A percentile compares a stretch with the other conserved stretches of the same genome.
These are phyloP conservation scores for Eucalyptus sideroxylon DNA, from an alignment of 345 rosid species.

Conservation along the genomic window DNA sequence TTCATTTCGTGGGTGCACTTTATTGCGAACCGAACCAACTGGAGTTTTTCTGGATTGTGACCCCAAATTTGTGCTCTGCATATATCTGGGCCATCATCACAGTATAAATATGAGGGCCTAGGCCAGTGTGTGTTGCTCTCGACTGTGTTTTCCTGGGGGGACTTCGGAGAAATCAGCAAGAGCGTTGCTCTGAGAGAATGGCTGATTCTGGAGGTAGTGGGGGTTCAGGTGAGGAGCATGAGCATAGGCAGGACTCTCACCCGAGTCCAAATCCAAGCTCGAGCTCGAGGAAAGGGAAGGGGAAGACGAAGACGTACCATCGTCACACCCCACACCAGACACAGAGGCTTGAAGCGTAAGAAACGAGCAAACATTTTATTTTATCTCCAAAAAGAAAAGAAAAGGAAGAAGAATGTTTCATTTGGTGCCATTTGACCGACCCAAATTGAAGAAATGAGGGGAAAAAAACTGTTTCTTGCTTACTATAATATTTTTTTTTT, in stretches of 20 bases:
- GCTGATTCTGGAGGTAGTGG: background rate
- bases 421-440: background rate
- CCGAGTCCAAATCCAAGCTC: background rate
- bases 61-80: background rate
- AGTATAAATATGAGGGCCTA: background rate
- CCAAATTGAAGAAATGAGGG: background rate
- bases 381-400: background rate
- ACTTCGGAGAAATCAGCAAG: background rate
- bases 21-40: background rate
- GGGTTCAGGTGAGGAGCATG: conserved; percentile 24
- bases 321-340: conserved; percentile 51
- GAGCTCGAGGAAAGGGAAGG: background rate
- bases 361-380: background rate
- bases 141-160: background rate
- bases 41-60: background rate
- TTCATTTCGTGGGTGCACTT: background rate
- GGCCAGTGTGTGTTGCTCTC: background rate
- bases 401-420: background rate
- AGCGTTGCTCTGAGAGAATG: background rate
- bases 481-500: background rate
- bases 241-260: background rate
- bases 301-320: conserved; percentile 13
- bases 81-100: background rate
- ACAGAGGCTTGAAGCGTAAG: conserved; percentile 43
- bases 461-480: background rate